Evolutionary conservation across 768 basidiomycete genomes (phyloP).

Genomic region (Amanita phalloides): DNA sequence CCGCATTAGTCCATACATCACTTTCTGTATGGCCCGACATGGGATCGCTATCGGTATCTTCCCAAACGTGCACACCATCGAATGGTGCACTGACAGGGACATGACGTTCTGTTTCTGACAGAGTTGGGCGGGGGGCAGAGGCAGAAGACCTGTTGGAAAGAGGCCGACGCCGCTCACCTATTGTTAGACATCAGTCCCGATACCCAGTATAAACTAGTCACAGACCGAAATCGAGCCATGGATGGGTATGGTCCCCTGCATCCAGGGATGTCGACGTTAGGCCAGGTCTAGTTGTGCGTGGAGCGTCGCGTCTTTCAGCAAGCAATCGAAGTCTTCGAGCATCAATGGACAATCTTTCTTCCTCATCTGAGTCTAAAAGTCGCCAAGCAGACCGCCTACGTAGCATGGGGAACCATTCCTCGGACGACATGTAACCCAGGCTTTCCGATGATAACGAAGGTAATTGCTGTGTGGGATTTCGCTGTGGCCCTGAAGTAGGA

Average conservation of each 20-base stretch:
- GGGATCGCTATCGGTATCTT: conserved; percentile 1
- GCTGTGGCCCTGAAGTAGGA: background rate
- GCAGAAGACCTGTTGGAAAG: background rate
- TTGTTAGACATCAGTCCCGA: background rate
- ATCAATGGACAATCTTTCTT: background rate
- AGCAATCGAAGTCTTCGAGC: background rate
- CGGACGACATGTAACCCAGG: conserved; percentile 3
- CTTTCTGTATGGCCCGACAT: background rate
- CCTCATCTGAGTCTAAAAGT: conserved; percentile 4
- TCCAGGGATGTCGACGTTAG: background rate
- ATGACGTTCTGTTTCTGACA: background rate
- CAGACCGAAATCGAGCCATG: conserved; percentile 3
- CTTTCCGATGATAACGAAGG: conserved; percentile 4
- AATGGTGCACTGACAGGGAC: background rate
- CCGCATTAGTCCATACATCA: background rate
- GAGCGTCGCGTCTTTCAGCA: background rate
- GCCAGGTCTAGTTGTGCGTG: background rate
- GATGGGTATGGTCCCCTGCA: background rate
- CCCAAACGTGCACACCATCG: background rate
- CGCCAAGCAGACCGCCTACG: conserved; percentile 5
- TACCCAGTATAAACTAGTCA: background rate
- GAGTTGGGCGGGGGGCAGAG: background rate
- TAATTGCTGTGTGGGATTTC: background rate
- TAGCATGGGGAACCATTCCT: conserved; percentile 1
- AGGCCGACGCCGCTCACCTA: background rate